Evolutionary conservation across 257 asterid genomes (phyloP).

Genomic region (Paraleonurus japonicus): DNA sequence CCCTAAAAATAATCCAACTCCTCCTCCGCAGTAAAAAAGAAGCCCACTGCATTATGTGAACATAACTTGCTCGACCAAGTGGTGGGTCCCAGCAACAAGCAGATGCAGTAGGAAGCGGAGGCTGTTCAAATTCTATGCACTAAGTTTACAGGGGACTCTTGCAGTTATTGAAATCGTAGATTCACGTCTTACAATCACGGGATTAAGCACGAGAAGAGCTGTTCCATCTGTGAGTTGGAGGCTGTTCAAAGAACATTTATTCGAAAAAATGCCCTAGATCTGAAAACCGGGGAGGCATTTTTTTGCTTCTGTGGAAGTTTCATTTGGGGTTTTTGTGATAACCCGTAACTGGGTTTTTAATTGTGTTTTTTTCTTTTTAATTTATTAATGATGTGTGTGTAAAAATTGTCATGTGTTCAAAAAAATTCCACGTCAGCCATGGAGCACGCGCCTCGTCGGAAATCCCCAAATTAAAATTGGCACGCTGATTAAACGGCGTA

Average conservation of each 20-base stretch:
- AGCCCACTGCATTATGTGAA: not conserved
- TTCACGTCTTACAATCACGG: not conserved
- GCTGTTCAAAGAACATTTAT: not conserved
- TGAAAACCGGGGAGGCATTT: too few relatives aligned
- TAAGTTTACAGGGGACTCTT: constrained; percentile 8
- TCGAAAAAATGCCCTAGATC: too few relatives aligned
- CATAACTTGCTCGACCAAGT: not conserved
- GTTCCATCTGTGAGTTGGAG: not conserved
- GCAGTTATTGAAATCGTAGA: not conserved
- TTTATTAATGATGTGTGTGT: too few relatives aligned
- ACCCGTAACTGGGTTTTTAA: too few relatives aligned
- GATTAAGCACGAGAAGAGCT: not conserved
- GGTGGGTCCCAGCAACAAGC: not conserved
- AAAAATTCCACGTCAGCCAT: too few relatives aligned
- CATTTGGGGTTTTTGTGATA: too few relatives aligned
- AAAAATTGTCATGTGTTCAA: too few relatives aligned
- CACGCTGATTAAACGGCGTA: too few relatives aligned
- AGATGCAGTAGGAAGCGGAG: not conserved
- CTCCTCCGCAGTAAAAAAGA: not conserved
- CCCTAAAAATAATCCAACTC: not conserved
- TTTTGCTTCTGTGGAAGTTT: too few relatives aligned
- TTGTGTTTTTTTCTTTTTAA: too few relatives aligned
- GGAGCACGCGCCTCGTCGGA: too few relatives aligned
- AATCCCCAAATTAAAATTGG: too few relatives aligned
- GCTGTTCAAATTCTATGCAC: not conserved